A percentile compares a stretch with the other conserved stretches of the same genome.
Conservation (phyloP, 2,329 filamentous ascomycete genomes). For the Calonectria pseudoreteaudii region DNA sequence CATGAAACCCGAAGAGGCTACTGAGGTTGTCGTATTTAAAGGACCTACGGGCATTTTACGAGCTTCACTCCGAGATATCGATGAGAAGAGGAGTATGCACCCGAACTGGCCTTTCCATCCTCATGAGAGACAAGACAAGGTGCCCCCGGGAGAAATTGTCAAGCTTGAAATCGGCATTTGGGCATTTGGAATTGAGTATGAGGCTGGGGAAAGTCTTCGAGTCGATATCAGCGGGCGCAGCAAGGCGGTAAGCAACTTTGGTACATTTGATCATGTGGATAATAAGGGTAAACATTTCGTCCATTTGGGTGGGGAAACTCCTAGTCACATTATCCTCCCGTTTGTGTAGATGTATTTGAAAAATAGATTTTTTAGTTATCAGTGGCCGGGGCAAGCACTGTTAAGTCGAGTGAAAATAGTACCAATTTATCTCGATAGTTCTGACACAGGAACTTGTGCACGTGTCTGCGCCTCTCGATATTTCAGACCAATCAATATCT, state of each 20-base stretch:
- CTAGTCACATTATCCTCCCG: conserved; percentile 37
- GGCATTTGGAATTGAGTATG: conserved; percentile 44
- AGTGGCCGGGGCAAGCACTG: too few species aligned
- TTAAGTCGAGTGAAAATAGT: too few species aligned
- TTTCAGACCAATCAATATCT: too few species aligned
- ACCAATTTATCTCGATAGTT: too few species aligned
- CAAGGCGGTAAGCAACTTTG: conserved; percentile 33
- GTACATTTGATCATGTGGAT: conserved; percentile 15
- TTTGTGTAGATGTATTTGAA: not conserved
- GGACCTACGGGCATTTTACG: conserved; percentile 35
- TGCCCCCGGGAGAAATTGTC: conserved; percentile 38
- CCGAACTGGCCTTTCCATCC: conserved; percentile 44
- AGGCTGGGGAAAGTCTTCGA: conserved; percentile 39
- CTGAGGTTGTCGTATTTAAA: conserved; percentile 41
- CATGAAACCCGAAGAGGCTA: conserved; percentile 32
- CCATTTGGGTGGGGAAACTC: conserved; percentile 34
- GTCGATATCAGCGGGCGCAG: conserved; percentile 39
- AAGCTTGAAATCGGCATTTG: conserved; percentile 45
- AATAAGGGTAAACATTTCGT: conserved; percentile 37
- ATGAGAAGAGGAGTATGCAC: conserved; percentile 41
- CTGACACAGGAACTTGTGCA: too few species aligned
- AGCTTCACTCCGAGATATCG: conserved; percentile 38
- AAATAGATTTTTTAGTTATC: too few species aligned
- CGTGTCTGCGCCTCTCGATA: too few species aligned
- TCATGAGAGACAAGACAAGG: conserved; percentile 34